Percentiles rank a stretch among this genome's conserved stretches.
phyloP scores from a whole-genome alignment of 2,329 filamentous ascomycete species.

The Curvularia sp. region DNA sequence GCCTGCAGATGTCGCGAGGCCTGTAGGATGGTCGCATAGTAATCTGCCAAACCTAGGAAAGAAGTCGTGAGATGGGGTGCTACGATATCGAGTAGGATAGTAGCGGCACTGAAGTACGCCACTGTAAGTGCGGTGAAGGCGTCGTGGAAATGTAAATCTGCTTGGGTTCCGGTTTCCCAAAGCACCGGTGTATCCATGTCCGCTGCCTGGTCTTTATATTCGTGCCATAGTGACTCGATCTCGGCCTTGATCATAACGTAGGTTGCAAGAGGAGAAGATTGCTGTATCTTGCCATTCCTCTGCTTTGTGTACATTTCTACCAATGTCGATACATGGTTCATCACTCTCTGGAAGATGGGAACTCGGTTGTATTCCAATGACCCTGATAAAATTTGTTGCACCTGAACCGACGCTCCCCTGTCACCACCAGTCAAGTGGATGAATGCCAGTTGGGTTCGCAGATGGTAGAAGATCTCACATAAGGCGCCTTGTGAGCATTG shows the following conservation, averaged over 20 bases:
- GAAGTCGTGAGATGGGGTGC: conserved; percentile 16
- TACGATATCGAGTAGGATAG: conserved; percentile 28
- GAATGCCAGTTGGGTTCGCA: conserved; percentile 38
- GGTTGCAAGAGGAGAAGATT: background rate
- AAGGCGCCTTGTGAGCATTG: conserved; percentile 36
- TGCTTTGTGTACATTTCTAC: conserved; percentile 24
- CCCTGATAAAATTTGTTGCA: conserved; percentile 28
- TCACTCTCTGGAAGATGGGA: conserved; percentile 38
- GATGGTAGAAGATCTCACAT: conserved; percentile 45
- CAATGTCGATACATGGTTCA: conserved; percentile 31
- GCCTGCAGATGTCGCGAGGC: conserved; percentile 31
- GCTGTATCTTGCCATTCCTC: background rate
- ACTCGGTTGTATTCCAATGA: conserved; percentile 32
- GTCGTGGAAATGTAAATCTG: conserved; percentile 25
- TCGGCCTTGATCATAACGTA: conserved; percentile 13
- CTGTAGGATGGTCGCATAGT: conserved; percentile 31
- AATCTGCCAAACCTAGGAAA: conserved; percentile 21
- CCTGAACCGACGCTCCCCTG: conserved; percentile 8
- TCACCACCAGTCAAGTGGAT: conserved; percentile 27
- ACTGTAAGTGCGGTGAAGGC: conserved; percentile 36
- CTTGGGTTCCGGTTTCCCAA: conserved; percentile 11
- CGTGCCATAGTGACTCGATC: conserved; percentile 31
- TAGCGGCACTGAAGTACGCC: conserved; percentile 33
- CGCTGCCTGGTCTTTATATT: conserved; percentile 25
- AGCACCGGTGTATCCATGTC: conserved; percentile 8